These are phyloP conservation scores for Aspergillus haitiensis DNA, from an alignment of 495 filamentous ascomycete genomes.

Conservation along the genomic window DNA sequence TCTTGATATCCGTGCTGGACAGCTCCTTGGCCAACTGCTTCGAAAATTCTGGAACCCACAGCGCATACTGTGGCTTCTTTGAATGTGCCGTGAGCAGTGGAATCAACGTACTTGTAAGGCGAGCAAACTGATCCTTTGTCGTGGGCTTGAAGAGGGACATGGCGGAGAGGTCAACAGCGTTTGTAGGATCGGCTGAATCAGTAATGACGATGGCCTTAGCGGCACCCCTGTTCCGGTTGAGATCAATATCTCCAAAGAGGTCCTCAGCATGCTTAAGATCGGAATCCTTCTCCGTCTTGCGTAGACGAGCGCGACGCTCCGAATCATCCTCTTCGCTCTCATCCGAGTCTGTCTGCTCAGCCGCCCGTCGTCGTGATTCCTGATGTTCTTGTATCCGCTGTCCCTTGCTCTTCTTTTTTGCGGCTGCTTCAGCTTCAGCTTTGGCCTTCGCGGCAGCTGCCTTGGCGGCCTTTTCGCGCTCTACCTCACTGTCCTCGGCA, in stretches of 20 bases:
- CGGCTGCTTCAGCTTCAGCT: conserved; percentile 85
- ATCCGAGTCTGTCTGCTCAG: conserved; percentile 52
- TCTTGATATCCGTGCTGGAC: conserved; percentile 89
- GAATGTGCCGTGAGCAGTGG: conserved; percentile 70
- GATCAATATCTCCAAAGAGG: conserved; percentile 78
- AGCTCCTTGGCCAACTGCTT: conserved; percentile 88
- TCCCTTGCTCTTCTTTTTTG: conserved; percentile 85
- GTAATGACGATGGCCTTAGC: conserved; percentile 62
- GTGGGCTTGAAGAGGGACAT: conserved; percentile 85
- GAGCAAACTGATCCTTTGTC: conserved; percentile 80
- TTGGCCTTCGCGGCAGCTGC: conserved; percentile 84
- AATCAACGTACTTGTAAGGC: conserved; percentile 68
- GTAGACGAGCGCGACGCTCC: conserved; percentile 67
- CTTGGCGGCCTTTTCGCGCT: conserved; percentile 90
- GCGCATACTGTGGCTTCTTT: conserved; percentile 85
- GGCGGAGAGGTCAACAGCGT: conserved; percentile 73
- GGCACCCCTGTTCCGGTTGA: conserved; percentile 62
- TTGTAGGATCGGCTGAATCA: conserved; percentile 69
- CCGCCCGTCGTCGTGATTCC: conserved; percentile 43
- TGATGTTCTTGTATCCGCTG: conserved; percentile 82
- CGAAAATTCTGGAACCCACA: conserved; percentile 88
- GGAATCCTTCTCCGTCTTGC: conserved; percentile 76
- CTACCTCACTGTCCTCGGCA: conserved; percentile 93
- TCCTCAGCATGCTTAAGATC: conserved; percentile 92
- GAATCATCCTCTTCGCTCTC: conserved; percentile 72